Evolutionary conservation across 2,329 filamentous ascomycete species (phyloP).

Genomic region (Cercospora zeae-maydis): DNA sequence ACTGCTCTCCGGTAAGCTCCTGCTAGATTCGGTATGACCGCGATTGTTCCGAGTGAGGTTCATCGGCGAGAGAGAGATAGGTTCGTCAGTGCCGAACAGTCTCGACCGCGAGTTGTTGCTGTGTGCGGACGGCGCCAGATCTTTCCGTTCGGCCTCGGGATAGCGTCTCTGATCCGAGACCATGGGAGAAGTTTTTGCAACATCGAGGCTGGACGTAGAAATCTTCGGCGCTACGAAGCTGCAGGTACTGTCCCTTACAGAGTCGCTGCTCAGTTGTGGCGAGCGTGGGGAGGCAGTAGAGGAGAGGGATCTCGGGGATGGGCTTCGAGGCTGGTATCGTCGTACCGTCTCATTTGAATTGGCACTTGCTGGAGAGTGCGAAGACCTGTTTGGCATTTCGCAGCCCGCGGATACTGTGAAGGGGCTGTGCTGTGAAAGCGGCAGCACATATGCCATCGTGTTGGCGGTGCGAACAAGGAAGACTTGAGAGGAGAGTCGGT

Average conservation of each 20-base stretch:
- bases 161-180: neutral
- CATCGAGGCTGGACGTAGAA: slow-evolving; percentile 16
- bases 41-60: slow-evolving; percentile 18
- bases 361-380: slow-evolving; percentile 25
- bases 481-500: neutral
- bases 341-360: slow-evolving; percentile 28
- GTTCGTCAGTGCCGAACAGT: slow-evolving; percentile 2
- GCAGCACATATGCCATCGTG: slow-evolving; percentile 7
- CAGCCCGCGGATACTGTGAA: neutral
- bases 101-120: slow-evolving; percentile 9
- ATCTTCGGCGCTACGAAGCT: slow-evolving; percentile 3
- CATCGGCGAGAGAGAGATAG: slow-evolving; percentile 3
- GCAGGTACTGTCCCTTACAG: neutral
- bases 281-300: slow-evolving; percentile 25
- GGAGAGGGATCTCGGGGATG: slow-evolving; percentile 31
- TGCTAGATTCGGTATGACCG: neutral
- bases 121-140: slow-evolving; percentile 19
- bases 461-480: neutral
- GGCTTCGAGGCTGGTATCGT: slow-evolving; percentile 27
- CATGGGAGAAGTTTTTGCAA: slow-evolving; percentile 8
- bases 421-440: slow-evolving; percentile 4
- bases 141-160: slow-evolving; percentile 14
- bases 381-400: slow-evolving; percentile 12
- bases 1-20: neutral
- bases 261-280: slow-evolving; percentile 7